Evolutionary conservation across 805 yeast species (phyloP).

Genomic region (Candida quercuum): DNA sequence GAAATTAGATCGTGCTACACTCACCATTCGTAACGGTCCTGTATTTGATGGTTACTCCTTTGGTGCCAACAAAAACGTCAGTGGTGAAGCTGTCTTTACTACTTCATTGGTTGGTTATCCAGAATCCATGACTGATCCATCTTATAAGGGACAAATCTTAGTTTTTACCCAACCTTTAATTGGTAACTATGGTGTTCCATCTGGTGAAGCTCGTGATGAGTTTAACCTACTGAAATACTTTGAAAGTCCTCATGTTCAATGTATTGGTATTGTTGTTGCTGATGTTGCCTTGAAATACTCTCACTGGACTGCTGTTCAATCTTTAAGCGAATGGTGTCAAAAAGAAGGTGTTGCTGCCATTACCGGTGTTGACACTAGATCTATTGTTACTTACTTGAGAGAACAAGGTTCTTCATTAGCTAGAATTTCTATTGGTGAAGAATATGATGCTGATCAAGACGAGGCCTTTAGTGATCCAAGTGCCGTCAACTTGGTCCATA

Average conservation of each 20-base stretch:
- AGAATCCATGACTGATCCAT: slow-evolving; percentile 98
- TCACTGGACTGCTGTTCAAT: slow-evolving; percentile 99
- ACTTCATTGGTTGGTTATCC: slow-evolving; percentile 98
- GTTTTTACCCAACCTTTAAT: slow-evolving; percentile 96
- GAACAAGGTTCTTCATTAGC: slow-evolving; percentile 96
- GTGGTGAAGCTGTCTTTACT: slow-evolving; percentile 98
- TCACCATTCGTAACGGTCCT: slow-evolving; percentile 90
- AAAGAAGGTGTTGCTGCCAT: slow-evolving; percentile 95
- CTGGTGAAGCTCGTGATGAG: slow-evolving; percentile 73
- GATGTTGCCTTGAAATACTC: slow-evolving; percentile 93
- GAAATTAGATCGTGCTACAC: slow-evolving; percentile 72
- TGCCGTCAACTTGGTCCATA: slow-evolving; percentile 80
- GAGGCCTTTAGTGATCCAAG: slow-evolving; percentile 91
- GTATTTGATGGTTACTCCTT: slow-evolving; percentile 89
- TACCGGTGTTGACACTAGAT: slow-evolving; percentile 96
- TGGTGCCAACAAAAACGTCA: slow-evolving; percentile 87
- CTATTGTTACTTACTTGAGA: slow-evolving; percentile 85
- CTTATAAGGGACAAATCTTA: slow-evolving; percentile 93
- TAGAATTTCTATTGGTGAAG: slow-evolving; percentile 83
- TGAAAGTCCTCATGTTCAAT: slow-evolving; percentile 88
- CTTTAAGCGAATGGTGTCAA: slow-evolving; percentile 92
- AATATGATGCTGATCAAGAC: slow-evolving; percentile 86
- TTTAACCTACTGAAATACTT: slow-evolving; percentile 82
- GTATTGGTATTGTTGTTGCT: slow-evolving; percentile 93
- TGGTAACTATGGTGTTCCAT: slow-evolving; percentile 98